Evolutionary conservation across 371 early-diverging fungal genomes (phyloP).

Genomic region (Rhizomucor pusillus): DNA sequence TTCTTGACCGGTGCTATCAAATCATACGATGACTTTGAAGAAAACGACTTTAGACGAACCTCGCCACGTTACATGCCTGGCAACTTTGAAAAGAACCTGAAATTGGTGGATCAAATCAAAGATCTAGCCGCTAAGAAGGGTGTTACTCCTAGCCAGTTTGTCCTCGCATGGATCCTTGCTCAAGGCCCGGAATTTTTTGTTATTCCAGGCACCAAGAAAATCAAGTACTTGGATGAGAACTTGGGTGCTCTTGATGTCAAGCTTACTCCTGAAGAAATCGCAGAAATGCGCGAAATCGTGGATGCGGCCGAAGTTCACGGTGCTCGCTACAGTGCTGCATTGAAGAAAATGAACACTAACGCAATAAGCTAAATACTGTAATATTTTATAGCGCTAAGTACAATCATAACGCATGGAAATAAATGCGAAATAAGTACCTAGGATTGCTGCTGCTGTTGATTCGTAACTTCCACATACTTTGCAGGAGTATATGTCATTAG

Average conservation of each 20-base stretch:
- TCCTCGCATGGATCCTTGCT: slow-evolving; percentile 59
- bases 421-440: too few species aligned
- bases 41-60: slow-evolving; percentile 42
- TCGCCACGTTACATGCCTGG: slow-evolving; percentile 51
- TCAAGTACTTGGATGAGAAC: slow-evolving; percentile 56
- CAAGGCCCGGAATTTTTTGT: slow-evolving; percentile 41
- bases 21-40: slow-evolving; percentile 40
- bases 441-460: too few species aligned
- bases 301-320: not conserved
- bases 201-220: slow-evolving; percentile 54
- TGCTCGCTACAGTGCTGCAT: not conserved
- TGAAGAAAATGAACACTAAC: not conserved
- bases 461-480: too few species aligned
- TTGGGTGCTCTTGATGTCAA: slow-evolving; percentile 27
- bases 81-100: slow-evolving; percentile 50
- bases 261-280: slow-evolving; percentile 42
- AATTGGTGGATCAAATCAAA: slow-evolving; percentile 49
- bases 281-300: slow-evolving; percentile 37
- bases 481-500: too few species aligned
- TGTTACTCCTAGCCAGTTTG: slow-evolving; percentile 41
- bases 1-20: slow-evolving; percentile 53
- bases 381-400: too few species aligned
- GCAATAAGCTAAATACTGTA: too few species aligned
- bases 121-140: slow-evolving; percentile 44
- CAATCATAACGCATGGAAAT: too few species aligned